Conservation (phyloP, 495 filamentous ascomycete species). For the Penicillium cosmopolitanum region DNA sequence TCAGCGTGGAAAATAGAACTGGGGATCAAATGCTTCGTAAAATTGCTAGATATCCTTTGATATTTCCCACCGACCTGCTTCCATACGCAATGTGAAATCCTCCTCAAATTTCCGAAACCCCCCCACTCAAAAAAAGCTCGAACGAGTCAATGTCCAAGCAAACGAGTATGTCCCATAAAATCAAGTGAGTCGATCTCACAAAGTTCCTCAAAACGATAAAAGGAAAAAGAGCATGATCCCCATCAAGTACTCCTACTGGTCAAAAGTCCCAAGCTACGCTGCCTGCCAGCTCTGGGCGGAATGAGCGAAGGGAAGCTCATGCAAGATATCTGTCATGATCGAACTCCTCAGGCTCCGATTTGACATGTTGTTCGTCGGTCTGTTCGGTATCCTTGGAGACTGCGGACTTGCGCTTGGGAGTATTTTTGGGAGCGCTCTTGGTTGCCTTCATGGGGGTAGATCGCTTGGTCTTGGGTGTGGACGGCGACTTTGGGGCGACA, state of each 20-base stretch:
- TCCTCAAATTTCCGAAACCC: too few species aligned
- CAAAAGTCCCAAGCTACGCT: too few species aligned
- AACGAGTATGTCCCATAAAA: too few species aligned
- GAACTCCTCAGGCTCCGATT: not conserved
- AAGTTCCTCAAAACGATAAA: too few species aligned
- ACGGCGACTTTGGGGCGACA: not conserved
- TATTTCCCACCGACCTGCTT: not conserved
- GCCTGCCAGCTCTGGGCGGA: too few species aligned
- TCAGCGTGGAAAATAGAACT: not conserved
- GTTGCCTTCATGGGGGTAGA: not conserved
- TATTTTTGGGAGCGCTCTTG: not conserved
- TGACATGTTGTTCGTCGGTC: not conserved
- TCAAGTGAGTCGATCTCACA: too few species aligned
- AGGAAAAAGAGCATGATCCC: too few species aligned
- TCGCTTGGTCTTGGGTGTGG: not conserved
- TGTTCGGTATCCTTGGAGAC: not conserved
- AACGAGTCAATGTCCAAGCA: too few species aligned
- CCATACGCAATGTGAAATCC: too few species aligned
- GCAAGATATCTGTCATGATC: not conserved
- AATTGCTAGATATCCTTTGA: not conserved
- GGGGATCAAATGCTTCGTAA: not conserved
- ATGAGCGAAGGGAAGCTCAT: not conserved
- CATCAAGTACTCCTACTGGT: too few species aligned
- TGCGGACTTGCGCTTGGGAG: not conserved
- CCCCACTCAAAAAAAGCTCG: not conserved